Evolutionary conservation across 2,329 filamentous ascomycete genomes (phyloP), one percentile per base, ranked within the genome.

Genomic region (Apiospora aurea): DNA sequence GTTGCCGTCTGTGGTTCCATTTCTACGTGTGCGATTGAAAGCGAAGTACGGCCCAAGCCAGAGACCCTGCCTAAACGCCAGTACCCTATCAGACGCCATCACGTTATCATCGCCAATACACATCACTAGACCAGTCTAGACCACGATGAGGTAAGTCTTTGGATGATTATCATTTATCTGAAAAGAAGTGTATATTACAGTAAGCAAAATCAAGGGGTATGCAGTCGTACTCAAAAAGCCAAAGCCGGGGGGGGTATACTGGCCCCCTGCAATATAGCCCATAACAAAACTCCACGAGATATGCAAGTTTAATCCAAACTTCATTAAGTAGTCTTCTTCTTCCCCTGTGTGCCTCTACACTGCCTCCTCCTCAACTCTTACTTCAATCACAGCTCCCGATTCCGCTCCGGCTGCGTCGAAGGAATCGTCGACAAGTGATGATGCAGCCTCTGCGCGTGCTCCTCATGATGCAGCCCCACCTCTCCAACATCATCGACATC

Each of bases 31-130:
- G 1, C 34, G 11, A 21, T n/a, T 70, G 71, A 77, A 80, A 1
- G 51, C 34, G 70, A 76, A 77, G 64, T 76, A 74, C 8, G 76
- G 67, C n/a, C n/a, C n/a, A n/a, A n/a, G n/a, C n/a, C n/a, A n/a
- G n/a, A n/a, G n/a, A n/a, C n/a, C n/a, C n/a, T n/a, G n/a, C n/a
- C n/a, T n/a, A n/a, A n/a, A n/a, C n/a, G n/a, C n/a, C 41, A 43
- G 10, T 13, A 8, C 13, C 41, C 41, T 2, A 6, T 3, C 13
- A 43, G 10, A 43, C 13, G 41, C 10, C 2, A 11, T 43, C 0
- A 1, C 13, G 13, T 43, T 8, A 1, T 13, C 10, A 13, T 8
- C 13, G 10, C 13, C 10, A 8, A 43, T 13, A 1, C 10, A 41
- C 6, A 11, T 41, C 2, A 41, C 38, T 29, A 29, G 26, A 29